Evolutionary conservation across 208 protist species (phyloP), one percentile per base, ranked within the genome.

Genomic region (Acanthamoeba sp.): DNA sequence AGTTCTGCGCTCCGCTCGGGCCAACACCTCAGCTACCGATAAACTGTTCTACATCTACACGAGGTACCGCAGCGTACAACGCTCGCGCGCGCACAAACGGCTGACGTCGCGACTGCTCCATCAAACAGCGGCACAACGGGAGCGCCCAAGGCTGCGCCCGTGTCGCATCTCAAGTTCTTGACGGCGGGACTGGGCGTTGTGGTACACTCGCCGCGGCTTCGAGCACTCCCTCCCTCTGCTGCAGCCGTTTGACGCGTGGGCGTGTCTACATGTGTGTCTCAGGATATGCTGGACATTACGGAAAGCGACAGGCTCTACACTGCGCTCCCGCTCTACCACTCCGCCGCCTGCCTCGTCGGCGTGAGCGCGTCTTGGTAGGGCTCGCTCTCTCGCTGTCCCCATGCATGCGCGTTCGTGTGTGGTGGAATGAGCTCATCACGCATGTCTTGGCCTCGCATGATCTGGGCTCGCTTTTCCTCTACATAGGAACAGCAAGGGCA

Each of bases 311-410:
- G 95, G 0, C 87, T 98, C 24, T 98, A 98, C 95, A 97, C 97
- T 52, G 94, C 95, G 27, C 95, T 98, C 20, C 98, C 97, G 29
- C 97, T 99, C 93, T 98, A 98, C 94, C 97, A 98, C 95, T 97
- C 96, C 34, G 96, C 98, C 32, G 97, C 96, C 50, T 96, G 94
- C 85, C 95, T 98, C 9, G 92, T 98, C 97, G 94, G 94, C 73
- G 69, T 96, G 48, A 42, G 95, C 42, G 87, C 50, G 29, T 38
- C 73, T 32, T 89, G 71, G 71, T 80, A 57, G 5, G n/a, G 24
- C 42, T 36, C 18, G 1, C 38, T 29, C 3, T 82, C 40, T 50
- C 2, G 2, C 34, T 90, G 2, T 82, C 50, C 16, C 84, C 14
- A 2, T 66, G 4, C 20, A n/a, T n/a, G n/a, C n/a, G n/a, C n/a